Percentiles rank a stretch among this genome's conserved stretches.
Conservation (phyloP, 768 basidiomycete species). For the Chalciporus sphaerocephalus region DNA sequence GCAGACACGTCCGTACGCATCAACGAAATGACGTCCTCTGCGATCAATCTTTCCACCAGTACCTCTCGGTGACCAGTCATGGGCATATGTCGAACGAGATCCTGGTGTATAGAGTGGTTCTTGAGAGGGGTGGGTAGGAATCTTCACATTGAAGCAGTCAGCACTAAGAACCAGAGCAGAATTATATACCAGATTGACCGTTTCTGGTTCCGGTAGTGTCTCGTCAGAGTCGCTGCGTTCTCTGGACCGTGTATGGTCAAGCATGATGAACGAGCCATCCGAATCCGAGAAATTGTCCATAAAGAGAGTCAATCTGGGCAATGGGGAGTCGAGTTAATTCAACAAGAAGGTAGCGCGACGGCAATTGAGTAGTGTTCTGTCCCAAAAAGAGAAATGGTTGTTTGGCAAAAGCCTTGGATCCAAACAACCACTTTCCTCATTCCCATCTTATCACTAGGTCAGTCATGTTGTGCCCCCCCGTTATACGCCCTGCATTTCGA, state of each 20-base stretch:
- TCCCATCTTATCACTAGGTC: not conserved
- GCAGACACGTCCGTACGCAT: conserved; percentile 75
- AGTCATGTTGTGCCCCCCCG: conserved; percentile 6
- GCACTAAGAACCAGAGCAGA: not conserved
- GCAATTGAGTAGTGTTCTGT: not conserved
- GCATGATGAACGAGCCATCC: conserved; percentile 47
- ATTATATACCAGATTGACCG: conserved; percentile 1
- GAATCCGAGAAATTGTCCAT: conserved; percentile 33
- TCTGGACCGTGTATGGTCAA: conserved; percentile 25
- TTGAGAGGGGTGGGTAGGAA: conserved; percentile 45
- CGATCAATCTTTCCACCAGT: conserved; percentile 55
- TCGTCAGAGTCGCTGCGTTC: not conserved
- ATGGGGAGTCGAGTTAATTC: not conserved
- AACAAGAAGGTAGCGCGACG: not conserved
- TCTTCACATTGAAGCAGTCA: conserved; percentile 1
- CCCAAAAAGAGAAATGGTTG: conserved; percentile 12
- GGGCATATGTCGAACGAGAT: conserved; percentile 51
- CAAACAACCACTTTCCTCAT: conserved; percentile 22
- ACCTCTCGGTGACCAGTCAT: conserved; percentile 62
- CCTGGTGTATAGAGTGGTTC: conserved; percentile 44
- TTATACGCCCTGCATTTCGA: not conserved
- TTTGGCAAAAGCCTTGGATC: conserved; percentile 30
- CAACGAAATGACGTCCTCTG: conserved; percentile 78
- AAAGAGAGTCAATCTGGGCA: not conserved
- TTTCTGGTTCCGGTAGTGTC: not conserved